Conservation (phyloP, 192 early-diverging fungal species). For the Gigaspora rosea region DNA sequence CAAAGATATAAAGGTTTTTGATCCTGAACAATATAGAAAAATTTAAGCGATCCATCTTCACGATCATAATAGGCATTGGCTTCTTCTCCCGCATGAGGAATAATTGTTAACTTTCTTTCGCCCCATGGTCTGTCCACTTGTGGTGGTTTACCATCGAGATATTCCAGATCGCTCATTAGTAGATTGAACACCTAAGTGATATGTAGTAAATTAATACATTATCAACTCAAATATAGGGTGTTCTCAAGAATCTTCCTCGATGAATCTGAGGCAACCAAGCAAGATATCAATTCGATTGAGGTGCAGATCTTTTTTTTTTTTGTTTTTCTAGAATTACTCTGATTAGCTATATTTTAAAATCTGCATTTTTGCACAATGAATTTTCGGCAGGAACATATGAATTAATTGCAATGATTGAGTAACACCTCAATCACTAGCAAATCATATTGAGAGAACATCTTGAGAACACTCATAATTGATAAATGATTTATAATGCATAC, state of each 20-base stretch:
- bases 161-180: neutral
- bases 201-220: neutral
- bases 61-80: constrained; percentile 16
- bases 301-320: neutral
- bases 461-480: neutral
- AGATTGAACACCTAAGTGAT: neutral
- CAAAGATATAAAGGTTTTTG: constrained; percentile 1
- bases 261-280: no score
- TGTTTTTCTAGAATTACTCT: no score
- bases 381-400: no score
- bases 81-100: constrained; percentile 1
- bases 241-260: no score
- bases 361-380: no score
- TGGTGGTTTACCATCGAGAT: constrained; percentile 9
- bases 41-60: neutral
- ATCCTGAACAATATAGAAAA: neutral
- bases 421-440: no score
- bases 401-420: no score
- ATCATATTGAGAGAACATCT: no score
- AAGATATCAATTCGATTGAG: no score
- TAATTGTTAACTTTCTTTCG: neutral
- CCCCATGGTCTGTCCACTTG: neutral
- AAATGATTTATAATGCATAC: neutral
- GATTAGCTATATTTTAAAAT: no score
- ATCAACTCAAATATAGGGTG: neutral